Evolutionary conservation across 768 basidiomycete species (phyloP).

Genomic region (Mycena rosella): DNA sequence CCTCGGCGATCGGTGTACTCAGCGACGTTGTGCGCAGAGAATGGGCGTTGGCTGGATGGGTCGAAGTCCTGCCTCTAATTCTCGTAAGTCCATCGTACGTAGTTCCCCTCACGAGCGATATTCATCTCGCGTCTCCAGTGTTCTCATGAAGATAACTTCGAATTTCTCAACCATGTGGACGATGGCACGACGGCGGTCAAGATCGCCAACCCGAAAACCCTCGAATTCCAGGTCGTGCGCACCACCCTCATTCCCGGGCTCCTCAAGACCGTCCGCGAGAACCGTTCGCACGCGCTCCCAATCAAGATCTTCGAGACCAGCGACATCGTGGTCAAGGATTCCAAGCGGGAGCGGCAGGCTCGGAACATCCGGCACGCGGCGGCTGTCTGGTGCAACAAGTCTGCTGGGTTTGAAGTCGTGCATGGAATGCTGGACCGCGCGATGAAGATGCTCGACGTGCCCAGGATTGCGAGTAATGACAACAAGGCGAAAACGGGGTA

Average conservation of each 20-base stretch:
- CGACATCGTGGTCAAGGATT: constrained; percentile 94
- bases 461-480: constrained; percentile 74
- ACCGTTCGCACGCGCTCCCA: constrained; percentile 92
- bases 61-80: constrained; percentile 94
- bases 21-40: constrained; percentile 90
- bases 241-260: constrained; percentile 96
- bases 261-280: constrained; percentile 97
- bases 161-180: constrained; percentile 89
- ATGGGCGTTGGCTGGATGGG: constrained; percentile 96
- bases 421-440: constrained; percentile 95
- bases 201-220: constrained; percentile 96
- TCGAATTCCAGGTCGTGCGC: constrained; percentile 98
- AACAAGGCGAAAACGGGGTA: constrained; percentile 79
- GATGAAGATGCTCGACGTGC: constrained; percentile 97
- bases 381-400: constrained; percentile 96
- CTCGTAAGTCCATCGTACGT: constrained; percentile 66
- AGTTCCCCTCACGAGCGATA: not conserved
- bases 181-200: constrained; percentile 86
- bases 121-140: constrained; percentile 66
- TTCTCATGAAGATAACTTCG: constrained; percentile 98
- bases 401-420: constrained; percentile 95
- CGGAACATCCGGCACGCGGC: constrained; percentile 91
- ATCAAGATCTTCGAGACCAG: constrained; percentile 95
- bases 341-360: constrained; percentile 80
- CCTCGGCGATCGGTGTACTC: constrained; percentile 89